Evolutionary conservation across 202 grass and related monocot species (phyloP), one percentile per base, ranked within the genome.

Genomic region (Elaeis oleifera): DNA sequence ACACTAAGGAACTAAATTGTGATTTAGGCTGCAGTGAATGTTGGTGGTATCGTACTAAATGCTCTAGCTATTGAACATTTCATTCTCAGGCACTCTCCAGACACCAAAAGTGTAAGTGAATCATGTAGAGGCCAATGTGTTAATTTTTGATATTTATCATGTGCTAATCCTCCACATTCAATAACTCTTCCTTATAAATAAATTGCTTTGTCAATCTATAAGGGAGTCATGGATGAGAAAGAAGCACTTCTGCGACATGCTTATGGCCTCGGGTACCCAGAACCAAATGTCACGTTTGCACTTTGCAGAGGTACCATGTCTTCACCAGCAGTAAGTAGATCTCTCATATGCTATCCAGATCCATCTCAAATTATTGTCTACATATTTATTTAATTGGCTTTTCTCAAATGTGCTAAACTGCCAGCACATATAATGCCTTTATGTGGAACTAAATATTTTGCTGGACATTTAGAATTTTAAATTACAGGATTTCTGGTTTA

Each of bases 231-330:
- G 74, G 80, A 84, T 59, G 79, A 85, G 36, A 74, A 58, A 21
- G 83, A 79, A 67, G 74, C 58, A 8, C 56, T 81, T 23, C 28
- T 89, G 32, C 74, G 79, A 55, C 77, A 81, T 50, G 60, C 64
- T 3, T 96, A 88, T 26, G 87, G 81, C 4, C 19, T 91, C 5
- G 92, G 78, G 17, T 96, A 89, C 69, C 87, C 87, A 9, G 91
- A 96, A 69, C 92, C 92, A 8, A 96, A 96, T 71, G 79, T 96
- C 27, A 79, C 86, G 17, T 96, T 96, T 58, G 92, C 92, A 18
- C 87, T 97, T 20, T 91, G 92, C 72, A 79, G 84, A 72, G 92
- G 87, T 79, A 89, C 81, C 70, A 76, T 74, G 61, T 97, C 92
- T 23, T 97, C 92, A 5, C 92, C 92, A 2, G 76, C 87, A 11